Conservation (phyloP, 768 basidiomycete genomes). For the Aureoboletus auriporus region DNA sequence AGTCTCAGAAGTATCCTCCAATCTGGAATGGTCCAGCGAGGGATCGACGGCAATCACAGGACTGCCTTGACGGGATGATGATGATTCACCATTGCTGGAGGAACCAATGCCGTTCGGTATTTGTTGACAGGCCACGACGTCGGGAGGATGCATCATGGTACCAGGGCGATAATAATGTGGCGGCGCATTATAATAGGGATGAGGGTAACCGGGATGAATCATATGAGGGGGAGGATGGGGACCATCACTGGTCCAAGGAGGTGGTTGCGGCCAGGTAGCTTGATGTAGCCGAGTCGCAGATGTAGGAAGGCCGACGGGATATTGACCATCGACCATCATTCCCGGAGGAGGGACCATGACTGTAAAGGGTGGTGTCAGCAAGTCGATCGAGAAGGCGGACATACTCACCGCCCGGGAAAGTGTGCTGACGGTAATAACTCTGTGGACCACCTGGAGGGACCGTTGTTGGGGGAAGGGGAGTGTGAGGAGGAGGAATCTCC, state of each 20-base stretch:
- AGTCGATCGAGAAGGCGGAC: background rate
- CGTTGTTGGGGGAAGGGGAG: conserved; percentile 33
- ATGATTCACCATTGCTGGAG: conserved; percentile 23
- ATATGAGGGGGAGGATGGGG: conserved; percentile 30
- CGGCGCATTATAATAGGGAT: conserved; percentile 32
- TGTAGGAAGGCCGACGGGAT: conserved; percentile 47
- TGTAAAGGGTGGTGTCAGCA: conserved; percentile 15
- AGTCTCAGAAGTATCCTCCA: conserved; percentile 11
- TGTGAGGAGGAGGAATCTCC: conserved; percentile 34
- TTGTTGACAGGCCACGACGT: conserved; percentile 13
- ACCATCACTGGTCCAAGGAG: conserved; percentile 35
- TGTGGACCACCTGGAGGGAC: conserved; percentile 36
- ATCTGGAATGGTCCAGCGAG: conserved; percentile 11
- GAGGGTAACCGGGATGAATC: conserved; percentile 34
- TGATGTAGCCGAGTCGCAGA: conserved; percentile 47
- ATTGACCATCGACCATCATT: conserved; percentile 41
- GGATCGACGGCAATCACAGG: conserved; percentile 26
- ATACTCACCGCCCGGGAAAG: conserved; percentile 40
- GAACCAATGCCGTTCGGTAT: conserved; percentile 21
- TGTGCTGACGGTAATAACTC: conserved; percentile 67
- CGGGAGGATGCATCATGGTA: conserved; percentile 22
- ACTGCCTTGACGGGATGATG: conserved; percentile 25
- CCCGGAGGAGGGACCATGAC: conserved; percentile 43
- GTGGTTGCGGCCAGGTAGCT: conserved; percentile 39
- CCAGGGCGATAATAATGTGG: conserved; percentile 48